phyloP scores from a whole-genome alignment of 306 rosid genomes.

The Lupinus albus region DNA sequence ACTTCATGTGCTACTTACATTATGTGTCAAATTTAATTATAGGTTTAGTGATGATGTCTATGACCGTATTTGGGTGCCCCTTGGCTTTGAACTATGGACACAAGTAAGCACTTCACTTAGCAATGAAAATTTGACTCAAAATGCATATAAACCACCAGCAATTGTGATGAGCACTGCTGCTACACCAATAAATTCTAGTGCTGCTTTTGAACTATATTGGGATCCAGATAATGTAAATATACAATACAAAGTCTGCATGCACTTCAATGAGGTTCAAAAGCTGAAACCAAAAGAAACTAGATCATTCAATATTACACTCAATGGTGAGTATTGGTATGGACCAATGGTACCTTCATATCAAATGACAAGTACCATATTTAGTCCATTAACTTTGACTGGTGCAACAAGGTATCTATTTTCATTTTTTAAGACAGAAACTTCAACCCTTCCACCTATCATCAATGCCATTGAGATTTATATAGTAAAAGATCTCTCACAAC shows the following conservation, averaged over 20 bases:
- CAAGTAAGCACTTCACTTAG: background rate
- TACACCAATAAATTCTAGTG: conserved; percentile 26
- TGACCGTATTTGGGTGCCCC: conserved; percentile 41
- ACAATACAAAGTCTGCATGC: conserved; percentile 9
- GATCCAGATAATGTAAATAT: background rate
- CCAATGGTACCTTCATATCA: background rate
- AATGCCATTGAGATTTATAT: conserved; percentile 49
- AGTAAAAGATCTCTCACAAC: conserved; percentile 28
- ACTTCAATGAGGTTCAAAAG: conserved; percentile 38
- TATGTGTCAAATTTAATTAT: too few species aligned
- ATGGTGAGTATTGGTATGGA: background rate
- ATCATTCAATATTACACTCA: conserved; percentile 13
- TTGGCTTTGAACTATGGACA: background rate
- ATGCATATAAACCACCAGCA: conserved; percentile 30
- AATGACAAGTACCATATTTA: rapidly evolving
- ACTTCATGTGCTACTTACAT: too few species aligned
- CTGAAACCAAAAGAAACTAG: conserved; percentile 35
- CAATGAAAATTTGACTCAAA: background rate
- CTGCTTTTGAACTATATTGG: conserved; percentile 17
- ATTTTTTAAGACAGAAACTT: background rate
- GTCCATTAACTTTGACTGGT: background rate
- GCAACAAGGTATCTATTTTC: background rate
- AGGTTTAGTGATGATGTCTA: conserved; percentile 29
- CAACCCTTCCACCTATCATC: conserved; percentile 53
- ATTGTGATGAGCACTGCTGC: conserved; percentile 48